These are phyloP conservation scores for Porpolomopsis calyptriformis DNA, from an alignment of 768 basidiomycete species.

Conservation along the genomic window DNA sequence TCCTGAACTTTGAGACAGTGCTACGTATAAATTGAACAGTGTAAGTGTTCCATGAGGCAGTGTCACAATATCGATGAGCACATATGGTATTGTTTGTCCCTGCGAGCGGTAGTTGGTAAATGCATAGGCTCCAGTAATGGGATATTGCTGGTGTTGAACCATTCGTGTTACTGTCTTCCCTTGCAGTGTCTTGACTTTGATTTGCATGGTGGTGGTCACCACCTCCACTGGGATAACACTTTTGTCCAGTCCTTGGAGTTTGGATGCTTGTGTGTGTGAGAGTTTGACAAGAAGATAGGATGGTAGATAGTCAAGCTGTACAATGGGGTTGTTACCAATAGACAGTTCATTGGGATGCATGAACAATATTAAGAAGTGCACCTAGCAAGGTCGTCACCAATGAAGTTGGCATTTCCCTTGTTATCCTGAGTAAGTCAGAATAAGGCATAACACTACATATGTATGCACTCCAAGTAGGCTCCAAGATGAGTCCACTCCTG, in stretches of 20 bases:
- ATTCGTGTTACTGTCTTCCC: too few species aligned
- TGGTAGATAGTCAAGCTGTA: conserved; percentile 22
- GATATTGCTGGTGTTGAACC: conserved; percentile 18
- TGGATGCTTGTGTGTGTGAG: conserved; percentile 8
- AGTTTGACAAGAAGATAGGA: conserved; percentile 23
- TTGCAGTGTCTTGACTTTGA: neutral
- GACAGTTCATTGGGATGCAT: conserved; percentile 23
- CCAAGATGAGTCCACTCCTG: too few species aligned
- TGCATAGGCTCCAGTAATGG: conserved; percentile 25
- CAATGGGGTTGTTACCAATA: conserved; percentile 2
- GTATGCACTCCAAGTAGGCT: too few species aligned
- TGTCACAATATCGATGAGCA: conserved; percentile 25
- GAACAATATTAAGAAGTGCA: too few species aligned
- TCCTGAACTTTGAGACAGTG: conserved; percentile 24
- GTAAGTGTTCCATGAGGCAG: conserved; percentile 18
- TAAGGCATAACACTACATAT: too few species aligned
- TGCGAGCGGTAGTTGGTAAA: conserved; percentile 33
- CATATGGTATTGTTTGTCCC: conserved; percentile 26
- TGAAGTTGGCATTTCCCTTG: too few species aligned
- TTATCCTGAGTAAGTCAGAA: too few species aligned
- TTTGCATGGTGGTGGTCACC: neutral
- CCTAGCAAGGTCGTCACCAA: too few species aligned
- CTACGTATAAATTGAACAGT: conserved; percentile 24
- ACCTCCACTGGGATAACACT: conserved; percentile 20
- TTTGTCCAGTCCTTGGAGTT: conserved; percentile 17